Evolutionary conservation across 2,329 filamentous ascomycete genomes (phyloP), one percentile per base, ranked within the genome.

Genomic region (Fusarium pilosicola): DNA sequence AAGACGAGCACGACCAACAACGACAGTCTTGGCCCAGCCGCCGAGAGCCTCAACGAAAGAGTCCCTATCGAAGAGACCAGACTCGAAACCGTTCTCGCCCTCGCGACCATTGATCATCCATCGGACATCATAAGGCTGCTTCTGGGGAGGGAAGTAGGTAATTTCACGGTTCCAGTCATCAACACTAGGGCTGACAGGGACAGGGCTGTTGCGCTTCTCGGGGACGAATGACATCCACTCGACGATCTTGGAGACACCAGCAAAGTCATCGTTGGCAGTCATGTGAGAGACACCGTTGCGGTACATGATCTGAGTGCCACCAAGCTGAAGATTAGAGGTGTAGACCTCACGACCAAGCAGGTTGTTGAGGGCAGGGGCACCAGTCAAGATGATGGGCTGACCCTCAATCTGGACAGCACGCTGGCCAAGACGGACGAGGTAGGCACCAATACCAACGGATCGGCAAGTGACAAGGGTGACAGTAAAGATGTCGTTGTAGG

Each of bases 221-320:
- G 96, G 96, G 36, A 99, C 93, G 80, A 95, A 99, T 5, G 96
- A 96, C 88, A 99, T 91, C 96, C 96, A 99, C 82, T 97, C 93
- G 56, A 98, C 94, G 81, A 99, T 98, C 89, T 97, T 97, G 79
- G 94, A 95, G 28, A 99, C 94, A 90, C 96, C 96, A 80, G 96
- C 95, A 79, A 99, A 98, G 86, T 99, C 96, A 80, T 99, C 96
- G 77, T 93, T 93, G 79, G 96, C 96, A 76, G 96, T 98, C 94
- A 98, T 96, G 87, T 99, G 96, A 28, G 96, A 98, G 46, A 99
- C 96, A 90, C 96, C 96, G 83, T 99, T 99, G 86, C 94, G 95
- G 91, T 99, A 98, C 96, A 99, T 99, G 89, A 99, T 99, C 85
- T 99, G 96, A n/a, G 96, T 99, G 78, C 96, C 96, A 91, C 96